phyloP scores from a whole-genome alignment of 2,329 filamentous ascomycete genomes.

The Colletotrichum magnum region DNA sequence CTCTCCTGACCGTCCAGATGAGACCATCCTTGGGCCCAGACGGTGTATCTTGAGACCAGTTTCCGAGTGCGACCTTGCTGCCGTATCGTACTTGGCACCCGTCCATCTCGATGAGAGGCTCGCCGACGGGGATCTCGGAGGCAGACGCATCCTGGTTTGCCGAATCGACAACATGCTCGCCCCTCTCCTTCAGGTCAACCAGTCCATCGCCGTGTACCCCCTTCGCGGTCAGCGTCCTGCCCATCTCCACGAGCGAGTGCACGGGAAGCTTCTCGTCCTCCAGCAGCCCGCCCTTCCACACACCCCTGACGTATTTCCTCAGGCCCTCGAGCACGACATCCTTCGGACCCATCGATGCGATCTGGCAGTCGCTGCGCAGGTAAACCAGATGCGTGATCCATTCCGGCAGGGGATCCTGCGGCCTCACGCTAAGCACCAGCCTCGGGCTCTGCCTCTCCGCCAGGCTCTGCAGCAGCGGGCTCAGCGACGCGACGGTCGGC shows the following conservation, averaged over 20 bases:
- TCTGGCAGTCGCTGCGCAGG: conserved; percentile 75
- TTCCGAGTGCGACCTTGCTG: conserved; percentile 81
- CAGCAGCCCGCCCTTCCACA: conserved; percentile 57
- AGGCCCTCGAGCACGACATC: conserved; percentile 71
- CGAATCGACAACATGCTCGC: conserved; percentile 16
- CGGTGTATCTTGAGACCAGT: conserved; percentile 77
- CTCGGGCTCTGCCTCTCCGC: conserved; percentile 77
- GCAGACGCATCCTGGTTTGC: conserved; percentile 19
- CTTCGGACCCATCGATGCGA: conserved; percentile 77
- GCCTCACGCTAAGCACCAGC: conserved; percentile 82
- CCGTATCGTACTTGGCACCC: conserved; percentile 88
- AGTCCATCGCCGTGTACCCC: conserved; percentile 56
- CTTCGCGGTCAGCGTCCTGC: conserved; percentile 58
- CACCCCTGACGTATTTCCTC: conserved; percentile 61
- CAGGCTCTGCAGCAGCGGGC: conserved; percentile 77
- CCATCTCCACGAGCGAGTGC: conserved; percentile 64
- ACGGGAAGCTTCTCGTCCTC: conserved; percentile 66
- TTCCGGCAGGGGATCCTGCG: conserved; percentile 88
- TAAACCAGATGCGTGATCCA: conserved; percentile 92
- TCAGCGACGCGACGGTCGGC: conserved; percentile 80
- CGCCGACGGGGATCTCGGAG: conserved; percentile 57
- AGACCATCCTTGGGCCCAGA: conserved; percentile 73
- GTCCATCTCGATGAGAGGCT: conserved; percentile 87
- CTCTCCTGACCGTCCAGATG: conserved; percentile 85
- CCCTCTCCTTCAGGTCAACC: conserved; percentile 47